Base-by-base conservation (phyloP, 805 yeast species). In the Cyberlindnera mississippiensis region DNA sequence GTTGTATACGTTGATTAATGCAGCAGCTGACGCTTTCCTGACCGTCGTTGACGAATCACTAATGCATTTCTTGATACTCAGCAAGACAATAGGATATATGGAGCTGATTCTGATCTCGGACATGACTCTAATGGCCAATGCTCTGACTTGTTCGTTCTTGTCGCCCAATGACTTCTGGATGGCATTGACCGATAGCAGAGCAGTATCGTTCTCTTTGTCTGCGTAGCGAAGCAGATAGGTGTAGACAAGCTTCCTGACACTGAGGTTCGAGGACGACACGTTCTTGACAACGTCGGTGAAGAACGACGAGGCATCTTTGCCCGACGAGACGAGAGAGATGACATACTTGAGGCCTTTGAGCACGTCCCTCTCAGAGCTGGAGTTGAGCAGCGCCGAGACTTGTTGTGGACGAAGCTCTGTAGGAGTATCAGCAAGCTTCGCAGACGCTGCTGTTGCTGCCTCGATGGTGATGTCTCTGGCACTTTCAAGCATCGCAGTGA, bases 241-340 rank as follows among this genome's bases (percentile, higher is more conserved):
- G 62, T 86, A 78, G 2, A 89, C 96, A 59, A 91, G 70, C 51
- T 82, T 78, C 45, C 86, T 77, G 22, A 87, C 75, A 48, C 80
- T 82, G 29, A 76, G 57, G 42, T 79, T 76, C 5, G 71, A 52
- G 15, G 91, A 80, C 6, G 87, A 84, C 28, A 90, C 80, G 60
- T 89, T 89, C 62, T 90, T 91, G 42, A 93, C 83, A 5, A 93
- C 93, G 55, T 85, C 90, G 0, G 97, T 88, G 68, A 87, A 91
- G 56, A 66, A 75, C 40, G 68, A 60, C 2, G 66, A 49, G 1
- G 61, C 57, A 17, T 62, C 53, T 28, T 63, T 64, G 11, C 66
- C 68, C 16, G 67, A 63, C 0, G 77, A 66, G 55, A 73, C 63
- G 36, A 71, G 51, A 0, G 72, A 60, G 11, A 72, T 66, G 3